Percentiles rank a stretch among this genome's conserved stretches.
These are phyloP conservation scores for Arbutus unedo DNA, from an alignment of 148 eudicot species.

Conservation along the genomic window DNA sequence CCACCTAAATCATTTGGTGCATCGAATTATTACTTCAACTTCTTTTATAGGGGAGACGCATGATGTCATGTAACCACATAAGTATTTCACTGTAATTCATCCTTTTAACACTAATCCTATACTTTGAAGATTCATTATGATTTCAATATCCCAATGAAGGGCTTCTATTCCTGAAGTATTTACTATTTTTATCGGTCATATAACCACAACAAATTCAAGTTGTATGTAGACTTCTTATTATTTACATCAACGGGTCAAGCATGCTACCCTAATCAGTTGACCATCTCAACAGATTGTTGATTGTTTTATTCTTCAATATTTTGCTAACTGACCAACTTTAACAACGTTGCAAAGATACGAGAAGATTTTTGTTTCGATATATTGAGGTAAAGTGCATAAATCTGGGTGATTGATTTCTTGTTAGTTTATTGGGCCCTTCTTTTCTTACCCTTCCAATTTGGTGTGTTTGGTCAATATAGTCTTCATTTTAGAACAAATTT, in stretches of 20 bases:
- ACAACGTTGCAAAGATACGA: not conserved
- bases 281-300: not conserved
- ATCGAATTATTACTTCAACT: not conserved
- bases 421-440: not conserved
- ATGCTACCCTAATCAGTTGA: not conserved
- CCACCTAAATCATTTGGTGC: not conserved
- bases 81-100: not conserved
- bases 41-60: not conserved
- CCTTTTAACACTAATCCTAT: not conserved
- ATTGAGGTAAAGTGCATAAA: not conserved
- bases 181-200: not conserved
- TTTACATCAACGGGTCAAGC: not conserved
- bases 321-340: not conserved
- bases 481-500: not conserved
- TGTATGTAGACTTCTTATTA: not conserved
- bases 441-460: not conserved
- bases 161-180: not conserved
- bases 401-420: not conserved
- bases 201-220: not conserved
- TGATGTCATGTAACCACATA: not conserved
- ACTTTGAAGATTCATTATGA: not conserved
- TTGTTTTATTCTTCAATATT: constrained; percentile 1
- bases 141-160: not conserved
- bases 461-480: not conserved
- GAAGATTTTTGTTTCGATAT: not conserved